A percentile compares a stretch with the other conserved stretches of the same genome.
These are phyloP conservation scores for Phytophthora pistaciae DNA, from an alignment of 352 stramenopile genomes.

Conservation along the genomic window DNA sequence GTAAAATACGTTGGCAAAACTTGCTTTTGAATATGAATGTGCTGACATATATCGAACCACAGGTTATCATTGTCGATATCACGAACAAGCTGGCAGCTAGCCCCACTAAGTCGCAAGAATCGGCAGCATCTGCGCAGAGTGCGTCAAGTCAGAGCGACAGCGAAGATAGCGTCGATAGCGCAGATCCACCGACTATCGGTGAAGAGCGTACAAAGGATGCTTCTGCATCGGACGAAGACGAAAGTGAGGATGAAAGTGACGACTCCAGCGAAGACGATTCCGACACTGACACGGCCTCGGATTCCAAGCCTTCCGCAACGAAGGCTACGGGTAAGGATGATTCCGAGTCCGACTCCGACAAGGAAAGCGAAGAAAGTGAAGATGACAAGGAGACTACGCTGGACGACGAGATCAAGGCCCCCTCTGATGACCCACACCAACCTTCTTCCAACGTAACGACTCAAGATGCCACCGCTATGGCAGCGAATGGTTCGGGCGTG, in stretches of 20 bases:
- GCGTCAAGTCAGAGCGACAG: constrained; percentile 17
- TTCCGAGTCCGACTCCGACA: constrained; percentile 21
- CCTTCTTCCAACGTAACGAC: constrained; percentile 11
- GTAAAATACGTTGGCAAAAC: constrained; percentile 4
- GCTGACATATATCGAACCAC: constrained; percentile 14
- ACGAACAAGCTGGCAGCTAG: constrained; percentile 6
- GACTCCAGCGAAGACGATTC: constrained; percentile 23
- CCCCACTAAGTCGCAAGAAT: background rate
- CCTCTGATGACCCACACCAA: constrained; percentile 9
- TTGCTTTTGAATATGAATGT: background rate
- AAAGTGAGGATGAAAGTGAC: constrained; percentile 28
- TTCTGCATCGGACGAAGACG: constrained; percentile 6
- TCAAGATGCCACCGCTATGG: constrained; percentile 24
- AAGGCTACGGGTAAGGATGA: constrained; percentile 9
- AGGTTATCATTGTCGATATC: constrained; percentile 49
- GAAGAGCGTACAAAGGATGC: constrained; percentile 7
- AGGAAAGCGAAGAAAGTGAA: constrained; percentile 28
- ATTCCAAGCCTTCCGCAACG: constrained; percentile 6
- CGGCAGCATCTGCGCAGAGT: constrained; percentile 4
- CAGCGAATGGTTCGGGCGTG: constrained; percentile 32
- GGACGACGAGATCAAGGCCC: constrained; percentile 36
- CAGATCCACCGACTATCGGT: constrained; percentile 6
- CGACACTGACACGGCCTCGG: background rate
- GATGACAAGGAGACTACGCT: constrained; percentile 36
- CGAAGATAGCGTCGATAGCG: constrained; percentile 26